A percentile compares a stretch with the other conserved stretches of the same genome.
Evolutionary conservation across 2,329 filamentous ascomycete genomes (phyloP).

Genomic region (Epichloe hybrida): DNA sequence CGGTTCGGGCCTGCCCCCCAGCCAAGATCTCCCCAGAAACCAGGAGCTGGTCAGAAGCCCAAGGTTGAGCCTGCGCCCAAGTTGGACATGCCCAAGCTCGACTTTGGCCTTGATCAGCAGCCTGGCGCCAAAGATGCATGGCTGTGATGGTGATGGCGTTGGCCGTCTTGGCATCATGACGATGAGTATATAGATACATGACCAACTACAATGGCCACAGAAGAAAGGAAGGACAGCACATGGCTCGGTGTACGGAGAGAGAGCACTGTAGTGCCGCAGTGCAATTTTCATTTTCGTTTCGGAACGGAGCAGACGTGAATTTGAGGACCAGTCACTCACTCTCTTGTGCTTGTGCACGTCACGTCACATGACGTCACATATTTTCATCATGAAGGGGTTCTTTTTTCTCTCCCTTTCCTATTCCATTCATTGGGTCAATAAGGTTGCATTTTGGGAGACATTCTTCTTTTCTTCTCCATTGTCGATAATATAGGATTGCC

Average conservation of each 20-base stretch:
- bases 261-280: background rate
- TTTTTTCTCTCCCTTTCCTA: too few relatives aligned
- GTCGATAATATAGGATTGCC: constrained; percentile 12
- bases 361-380: background rate
- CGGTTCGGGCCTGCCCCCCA: constrained; percentile 49
- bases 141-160: constrained; percentile 13
- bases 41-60: constrained; percentile 25
- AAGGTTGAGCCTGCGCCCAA: constrained; percentile 43
- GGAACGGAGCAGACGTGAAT: background rate
- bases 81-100: constrained; percentile 46
- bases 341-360: constrained; percentile 4
- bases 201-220: too few relatives aligned
- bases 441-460: background rate
- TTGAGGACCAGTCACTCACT: background rate
- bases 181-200: too few relatives aligned
- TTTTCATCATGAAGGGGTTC: background rate
- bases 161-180: background rate
- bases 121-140: constrained; percentile 18
- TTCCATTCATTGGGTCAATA: background rate
- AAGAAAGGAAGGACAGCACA: background rate
- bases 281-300: background rate
- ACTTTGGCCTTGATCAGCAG: constrained; percentile 29
- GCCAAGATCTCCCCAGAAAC: constrained; percentile 18
- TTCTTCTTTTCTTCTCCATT: constrained; percentile 4
- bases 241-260: background rate